Evolutionary conservation across 345 rosid genomes (phyloP).

Genomic region (Syzygium jambos): DNA sequence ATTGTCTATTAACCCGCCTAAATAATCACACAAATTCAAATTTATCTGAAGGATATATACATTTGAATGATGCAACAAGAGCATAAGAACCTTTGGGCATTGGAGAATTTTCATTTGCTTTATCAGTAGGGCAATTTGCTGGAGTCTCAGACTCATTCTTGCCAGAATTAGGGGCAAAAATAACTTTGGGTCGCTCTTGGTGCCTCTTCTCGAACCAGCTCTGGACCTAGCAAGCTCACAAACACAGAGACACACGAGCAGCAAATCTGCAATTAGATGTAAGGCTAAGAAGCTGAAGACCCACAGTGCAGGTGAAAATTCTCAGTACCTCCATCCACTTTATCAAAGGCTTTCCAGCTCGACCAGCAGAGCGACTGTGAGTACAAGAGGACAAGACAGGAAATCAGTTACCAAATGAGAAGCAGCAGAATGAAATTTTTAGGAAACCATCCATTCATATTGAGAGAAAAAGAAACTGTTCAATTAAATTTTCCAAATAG

Average conservation of each 20-base stretch:
- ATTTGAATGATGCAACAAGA: neutral
- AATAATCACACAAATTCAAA: neutral
- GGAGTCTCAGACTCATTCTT: constrained; percentile 13
- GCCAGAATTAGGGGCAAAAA: constrained; percentile 20
- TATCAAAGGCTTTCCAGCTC: constrained; percentile 60
- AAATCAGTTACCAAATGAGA: neutral
- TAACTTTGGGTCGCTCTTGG: constrained; percentile 14
- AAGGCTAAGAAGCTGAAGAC: neutral
- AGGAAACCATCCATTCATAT: neutral
- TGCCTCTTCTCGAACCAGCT: constrained; percentile 32
- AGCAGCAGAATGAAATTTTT: neutral
- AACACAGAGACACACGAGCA: neutral
- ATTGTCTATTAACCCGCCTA: neutral
- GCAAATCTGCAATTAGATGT: neutral
- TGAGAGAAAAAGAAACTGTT: neutral
- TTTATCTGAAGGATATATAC: neutral
- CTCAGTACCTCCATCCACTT: constrained; percentile 52
- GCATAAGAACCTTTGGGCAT: constrained; percentile 23
- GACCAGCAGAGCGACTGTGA: constrained; percentile 55
- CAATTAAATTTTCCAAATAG: neutral
- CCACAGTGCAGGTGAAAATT: neutral
- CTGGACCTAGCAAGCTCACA: constrained; percentile 25
- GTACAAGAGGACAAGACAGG: neutral
- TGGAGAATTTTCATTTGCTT: constrained; percentile 18
- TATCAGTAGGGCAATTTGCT: constrained; percentile 9